Conservation (phyloP, 2,329 filamentous ascomycete species). For the Colletotrichum simmondsii region DNA sequence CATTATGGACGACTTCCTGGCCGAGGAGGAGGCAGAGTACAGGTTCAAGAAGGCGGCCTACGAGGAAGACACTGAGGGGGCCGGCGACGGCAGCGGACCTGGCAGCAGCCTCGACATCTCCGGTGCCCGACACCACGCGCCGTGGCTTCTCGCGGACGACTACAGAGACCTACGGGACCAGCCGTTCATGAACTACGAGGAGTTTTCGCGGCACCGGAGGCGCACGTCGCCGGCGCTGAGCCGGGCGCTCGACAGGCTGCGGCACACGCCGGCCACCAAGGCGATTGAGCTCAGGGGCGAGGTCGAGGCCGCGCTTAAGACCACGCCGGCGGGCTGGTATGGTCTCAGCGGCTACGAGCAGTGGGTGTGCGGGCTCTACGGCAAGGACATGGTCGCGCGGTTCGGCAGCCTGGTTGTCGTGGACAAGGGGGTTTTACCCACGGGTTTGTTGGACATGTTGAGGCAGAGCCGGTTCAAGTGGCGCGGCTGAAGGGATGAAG, state of each 20-base stretch:
- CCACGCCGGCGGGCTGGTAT: slow-evolving; percentile 33
- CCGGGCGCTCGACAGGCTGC: slow-evolving; percentile 42
- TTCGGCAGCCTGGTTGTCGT: slow-evolving; percentile 54
- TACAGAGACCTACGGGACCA: slow-evolving; percentile 34
- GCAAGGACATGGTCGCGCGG: slow-evolving; percentile 47
- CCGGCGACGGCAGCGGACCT: slow-evolving; percentile 12
- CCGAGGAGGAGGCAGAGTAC: slow-evolving; percentile 48
- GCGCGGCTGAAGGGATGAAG: slow-evolving; percentile 42
- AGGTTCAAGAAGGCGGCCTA: slow-evolving; percentile 44
- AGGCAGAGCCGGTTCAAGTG: slow-evolving; percentile 49
- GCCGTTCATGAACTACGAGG: slow-evolving; percentile 51
- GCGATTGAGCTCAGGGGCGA: slow-evolving; percentile 39
- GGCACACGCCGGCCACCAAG: slow-evolving; percentile 41
- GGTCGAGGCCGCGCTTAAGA: slow-evolving; percentile 34
- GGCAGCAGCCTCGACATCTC: background rate
- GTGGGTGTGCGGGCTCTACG: slow-evolving; percentile 52
- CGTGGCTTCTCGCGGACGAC: slow-evolving; percentile 24
- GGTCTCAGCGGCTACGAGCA: slow-evolving; percentile 43
- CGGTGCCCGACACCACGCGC: background rate
- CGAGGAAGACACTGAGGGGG: slow-evolving; percentile 35
- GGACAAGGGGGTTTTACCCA: slow-evolving; percentile 51
- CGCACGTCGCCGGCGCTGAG: slow-evolving; percentile 41
- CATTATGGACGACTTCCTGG: slow-evolving; percentile 41
- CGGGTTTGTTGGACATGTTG: slow-evolving; percentile 51
- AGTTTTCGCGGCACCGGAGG: slow-evolving; percentile 49